phyloP scores from a whole-genome alignment of 805 yeast genomes.

The Ogataea parapolymorpha region DNA sequence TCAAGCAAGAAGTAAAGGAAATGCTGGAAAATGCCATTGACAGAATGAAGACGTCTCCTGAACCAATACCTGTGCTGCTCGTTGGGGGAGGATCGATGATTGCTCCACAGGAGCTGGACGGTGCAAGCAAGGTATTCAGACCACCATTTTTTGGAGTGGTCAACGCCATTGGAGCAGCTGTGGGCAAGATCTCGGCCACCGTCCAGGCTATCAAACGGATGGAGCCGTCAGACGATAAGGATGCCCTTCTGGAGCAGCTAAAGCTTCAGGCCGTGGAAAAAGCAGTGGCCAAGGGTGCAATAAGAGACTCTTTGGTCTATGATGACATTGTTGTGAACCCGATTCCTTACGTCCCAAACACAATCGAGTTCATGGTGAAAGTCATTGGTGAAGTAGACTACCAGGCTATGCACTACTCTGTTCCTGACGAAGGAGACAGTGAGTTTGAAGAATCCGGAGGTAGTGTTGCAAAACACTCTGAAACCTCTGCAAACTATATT shows the following conservation, averaged over 20 bases:
- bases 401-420: conserved; percentile 3
- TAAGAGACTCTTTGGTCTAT: conserved; percentile 32
- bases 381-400: conserved; percentile 45
- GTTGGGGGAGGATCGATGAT: conserved; percentile 52
- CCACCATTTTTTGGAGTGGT: conserved; percentile 42
- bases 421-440: neutral
- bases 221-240: conserved; percentile 7
- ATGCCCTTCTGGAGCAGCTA: conserved; percentile 16
- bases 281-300: conserved; percentile 27
- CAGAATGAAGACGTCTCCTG: conserved; percentile 42
- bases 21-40: conserved; percentile 40
- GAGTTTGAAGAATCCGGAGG: conserved; percentile 11
- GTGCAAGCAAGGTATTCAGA: conserved; percentile 39
- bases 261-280: conserved; percentile 18
- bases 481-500: conserved; percentile 3
- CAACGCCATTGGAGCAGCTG: conserved; percentile 49
- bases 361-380: conserved; percentile 35
- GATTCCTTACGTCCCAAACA: conserved; percentile 33
- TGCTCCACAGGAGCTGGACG: conserved; percentile 34
- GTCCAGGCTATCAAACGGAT: conserved; percentile 12
- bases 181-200: conserved; percentile 40
- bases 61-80: conserved; percentile 37
- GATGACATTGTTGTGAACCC: conserved; percentile 30
- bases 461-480: conserved; percentile 6
- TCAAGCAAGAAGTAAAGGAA: conserved; percentile 12